Percentiles rank a stretch among this genome's conserved stretches.
Conservation (phyloP, 2,329 filamentous ascomycete species). For the Penicillium psychrosexuale region DNA sequence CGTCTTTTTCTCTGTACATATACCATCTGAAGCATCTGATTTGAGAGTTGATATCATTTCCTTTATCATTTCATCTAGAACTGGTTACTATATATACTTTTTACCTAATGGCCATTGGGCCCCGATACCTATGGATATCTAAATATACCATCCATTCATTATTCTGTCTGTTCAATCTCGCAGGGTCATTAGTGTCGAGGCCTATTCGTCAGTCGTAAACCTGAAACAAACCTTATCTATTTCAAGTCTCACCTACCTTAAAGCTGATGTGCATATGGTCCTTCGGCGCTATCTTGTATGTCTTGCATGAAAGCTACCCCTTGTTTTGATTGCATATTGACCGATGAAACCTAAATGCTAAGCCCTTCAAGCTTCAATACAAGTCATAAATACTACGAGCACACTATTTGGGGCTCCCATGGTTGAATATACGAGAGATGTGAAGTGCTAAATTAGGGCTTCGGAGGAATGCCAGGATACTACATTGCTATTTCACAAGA, state of each 20-base stretch:
- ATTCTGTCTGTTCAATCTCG: background rate
- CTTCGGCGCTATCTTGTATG: background rate
- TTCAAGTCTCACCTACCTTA: background rate
- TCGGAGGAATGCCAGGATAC: background rate
- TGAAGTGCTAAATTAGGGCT: background rate
- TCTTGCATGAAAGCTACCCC: background rate
- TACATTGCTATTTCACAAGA: background rate
- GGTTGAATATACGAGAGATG: background rate
- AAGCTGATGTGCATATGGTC: background rate
- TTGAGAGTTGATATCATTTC: slow-evolving; percentile 20
- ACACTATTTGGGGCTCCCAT: background rate
- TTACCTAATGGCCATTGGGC: background rate
- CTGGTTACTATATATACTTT: background rate
- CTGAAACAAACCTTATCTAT: background rate
- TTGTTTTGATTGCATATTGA: background rate
- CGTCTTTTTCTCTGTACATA: slow-evolving; percentile 27
- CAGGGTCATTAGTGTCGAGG: background rate
- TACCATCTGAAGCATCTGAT: slow-evolving; percentile 21
- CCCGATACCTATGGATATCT: background rate
- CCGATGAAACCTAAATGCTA: background rate
- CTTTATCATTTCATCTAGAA: slow-evolving; percentile 1
- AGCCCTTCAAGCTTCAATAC: background rate
- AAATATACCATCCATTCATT: background rate
- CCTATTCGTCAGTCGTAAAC: background rate
- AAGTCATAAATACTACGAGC: background rate